These are phyloP conservation scores for Crotalaria pallida DNA, from an alignment of 306 rosid species.

Conservation along the genomic window DNA sequence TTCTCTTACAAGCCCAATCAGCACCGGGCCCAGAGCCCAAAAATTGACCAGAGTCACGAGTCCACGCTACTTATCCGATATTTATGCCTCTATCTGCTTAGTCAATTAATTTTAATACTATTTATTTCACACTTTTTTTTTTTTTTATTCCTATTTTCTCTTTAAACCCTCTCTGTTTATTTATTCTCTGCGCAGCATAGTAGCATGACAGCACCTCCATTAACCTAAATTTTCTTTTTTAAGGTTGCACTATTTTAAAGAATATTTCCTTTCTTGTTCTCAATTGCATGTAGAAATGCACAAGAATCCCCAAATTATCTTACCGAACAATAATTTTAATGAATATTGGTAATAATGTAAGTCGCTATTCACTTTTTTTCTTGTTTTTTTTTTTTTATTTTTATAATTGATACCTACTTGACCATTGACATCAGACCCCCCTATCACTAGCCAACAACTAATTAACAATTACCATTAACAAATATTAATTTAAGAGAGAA, in stretches of 20 bases:
- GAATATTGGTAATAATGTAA: background rate
- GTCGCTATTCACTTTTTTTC: background rate
- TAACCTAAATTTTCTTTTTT: background rate
- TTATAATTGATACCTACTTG: background rate
- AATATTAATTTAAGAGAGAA: background rate
- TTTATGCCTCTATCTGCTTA: background rate
- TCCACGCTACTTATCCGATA: slow-evolving; percentile 24
- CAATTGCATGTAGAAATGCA: slow-evolving; percentile 13
- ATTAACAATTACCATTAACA: background rate
- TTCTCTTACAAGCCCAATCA: background rate
- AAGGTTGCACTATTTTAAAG: background rate
- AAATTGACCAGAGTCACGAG: slow-evolving; percentile 26
- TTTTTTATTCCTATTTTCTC: background rate
- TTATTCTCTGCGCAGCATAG: background rate
- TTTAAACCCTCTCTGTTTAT: background rate
- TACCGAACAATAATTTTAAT: background rate
- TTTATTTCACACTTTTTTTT: background rate
- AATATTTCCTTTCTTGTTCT: slow-evolving; percentile 6
- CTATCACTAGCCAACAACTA: slow-evolving; percentile 6
- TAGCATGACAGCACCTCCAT: slow-evolving; percentile 10
- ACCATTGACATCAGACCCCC: background rate
- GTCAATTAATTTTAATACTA: background rate
- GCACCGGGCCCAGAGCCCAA: slow-evolving; percentile 15
- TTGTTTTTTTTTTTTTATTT: background rate
- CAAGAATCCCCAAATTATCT: background rate